These are phyloP conservation scores for Jamesozyma spencerorum DNA, from an alignment of 805 yeast species.

Conservation along the genomic window DNA sequence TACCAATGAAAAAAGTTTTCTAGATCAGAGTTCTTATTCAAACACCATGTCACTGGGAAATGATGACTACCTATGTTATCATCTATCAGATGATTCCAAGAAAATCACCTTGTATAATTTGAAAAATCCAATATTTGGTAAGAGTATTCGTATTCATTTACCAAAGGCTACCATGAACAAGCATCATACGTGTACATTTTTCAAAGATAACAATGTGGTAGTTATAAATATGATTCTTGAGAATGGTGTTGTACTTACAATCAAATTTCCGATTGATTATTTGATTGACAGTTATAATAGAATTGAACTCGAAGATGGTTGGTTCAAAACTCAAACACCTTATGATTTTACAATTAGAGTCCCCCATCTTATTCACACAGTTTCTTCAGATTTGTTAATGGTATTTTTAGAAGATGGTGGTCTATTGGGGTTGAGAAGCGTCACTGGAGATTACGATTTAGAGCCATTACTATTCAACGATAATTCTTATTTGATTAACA, in stretches of 20 bases:
- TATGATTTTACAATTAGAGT: slow-evolving; percentile 50
- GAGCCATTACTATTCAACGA: slow-evolving; percentile 49
- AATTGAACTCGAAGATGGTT: slow-evolving; percentile 26
- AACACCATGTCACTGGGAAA: slow-evolving; percentile 12
- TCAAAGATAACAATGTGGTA: slow-evolving; percentile 3
- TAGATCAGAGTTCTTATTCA: slow-evolving; percentile 16
- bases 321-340: slow-evolving; percentile 65
- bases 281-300: slow-evolving; percentile 9
- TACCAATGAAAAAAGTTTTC: background rate
- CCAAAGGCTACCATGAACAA: slow-evolving; percentile 20
- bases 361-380: slow-evolving; percentile 45
- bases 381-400: slow-evolving; percentile 38
- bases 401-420: slow-evolving; percentile 74
- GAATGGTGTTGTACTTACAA: slow-evolving; percentile 18
- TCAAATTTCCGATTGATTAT: slow-evolving; percentile 20
- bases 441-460: slow-evolving; percentile 15
- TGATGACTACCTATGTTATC: slow-evolving; percentile 21
- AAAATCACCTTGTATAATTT: slow-evolving; percentile 19
- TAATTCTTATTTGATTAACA: slow-evolving; percentile 35
- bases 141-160: slow-evolving; percentile 19
- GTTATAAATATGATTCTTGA: slow-evolving; percentile 19
- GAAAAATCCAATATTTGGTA: slow-evolving; percentile 12
- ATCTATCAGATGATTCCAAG: slow-evolving; percentile 16
- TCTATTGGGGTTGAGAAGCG: slow-evolving; percentile 42
- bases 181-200: slow-evolving; percentile 17